Base-by-base conservation (phyloP, 2,329 filamentous ascomycete species). In the Cladophialophora immunda region DNA sequence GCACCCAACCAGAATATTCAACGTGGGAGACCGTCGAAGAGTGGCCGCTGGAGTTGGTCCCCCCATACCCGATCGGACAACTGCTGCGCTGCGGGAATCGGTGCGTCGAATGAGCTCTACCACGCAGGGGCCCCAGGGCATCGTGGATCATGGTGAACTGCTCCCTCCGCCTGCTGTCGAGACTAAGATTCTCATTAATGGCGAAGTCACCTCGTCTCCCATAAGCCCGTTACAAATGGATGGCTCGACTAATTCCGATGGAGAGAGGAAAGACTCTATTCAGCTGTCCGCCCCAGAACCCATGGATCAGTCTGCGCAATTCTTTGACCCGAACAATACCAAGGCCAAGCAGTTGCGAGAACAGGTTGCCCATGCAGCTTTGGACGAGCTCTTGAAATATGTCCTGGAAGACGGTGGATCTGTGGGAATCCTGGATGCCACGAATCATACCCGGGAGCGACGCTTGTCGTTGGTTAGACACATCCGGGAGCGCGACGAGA, bases 1-100 rank as follows among this genome's bases (percentile, higher is more conserved):
- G 76, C 94, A 99, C 80, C 92, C 97, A 75, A 95, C 94, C 13
- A 87, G 86, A 72, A 97, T 99, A 73, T 99, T 99, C 87, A 99
- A 99, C 75, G 95, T 99, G 41, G 95, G 95, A 68, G 94, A 97
- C 79, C 87, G 93, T 75, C 87, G 95, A 74, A 90, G 95, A 73
- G 87, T 94, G 58, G 92, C 90, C 19, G 92, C 91, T 52, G 91
- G 85, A 30, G 82, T 90, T 58, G 67, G 62, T n/a, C 53, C 54
- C 25, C 76, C 73, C 58, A 72, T 75, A 41, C 73, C 81, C 27
- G 79, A 82, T 64, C 59, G 32, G 22, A 68, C 65, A n/a, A 53
- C 64, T 41, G 78, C 75, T 30, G 78, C 78, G 29, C 75, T 82
- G 22, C 75, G 81, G 54, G 80, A 81, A 63, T 82, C 79, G 0